Base-by-base conservation (phyloP, 1,284 basidiomycete genomes). In the Gomphus sp. region DNA sequence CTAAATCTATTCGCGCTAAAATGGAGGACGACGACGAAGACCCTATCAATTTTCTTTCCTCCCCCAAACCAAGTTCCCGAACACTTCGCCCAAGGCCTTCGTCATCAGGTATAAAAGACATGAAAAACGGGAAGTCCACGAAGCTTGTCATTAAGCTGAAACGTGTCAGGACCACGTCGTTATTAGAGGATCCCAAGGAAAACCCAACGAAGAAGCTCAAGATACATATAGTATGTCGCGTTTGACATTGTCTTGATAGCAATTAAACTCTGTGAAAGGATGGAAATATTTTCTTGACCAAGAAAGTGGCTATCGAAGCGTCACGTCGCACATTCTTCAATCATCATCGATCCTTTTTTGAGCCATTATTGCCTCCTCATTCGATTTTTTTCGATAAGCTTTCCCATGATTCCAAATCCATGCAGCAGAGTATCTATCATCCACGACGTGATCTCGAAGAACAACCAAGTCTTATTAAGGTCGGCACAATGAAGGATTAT, bases 401-500 rank as follows among this genome's bases (percentile, higher is more conserved):
- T 43, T 59, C 58, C 33, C 66, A 62, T 22, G 70, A 68, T 18
- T 47, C 55, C 61, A 28, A 54, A 39, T 28, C 63, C 60, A 7
- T 63, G n/a, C 18, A 25, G 36, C 34, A 59, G 43, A 54, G 61
- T 44, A 55, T 67, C 65, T 11, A 62, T 63, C 36, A 62, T 65
- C 55, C 67, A 65, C 60, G 66, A 52, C 43, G 65, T 60, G 64
- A 72, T 36, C 59, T 80, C 50, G 71, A 71, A 25, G 70, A 70
- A 48, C 81, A 84, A 60, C 81, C 81, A 0, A 62, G 64, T 3
- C 67, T 75, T 44, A 71, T 84, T 8, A 66, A 67, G 5, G n/a
- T n/a, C n/a, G 81, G 81, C 7, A 60, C 68, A 31, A 79, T 84
- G 78, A 82, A 83, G 66, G 79, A 77, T 55, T 83, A 84, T 68